These are phyloP conservation scores for Gracilaria gracilis DNA, from an alignment of 23 red algal species.

Conservation along the genomic window DNA sequence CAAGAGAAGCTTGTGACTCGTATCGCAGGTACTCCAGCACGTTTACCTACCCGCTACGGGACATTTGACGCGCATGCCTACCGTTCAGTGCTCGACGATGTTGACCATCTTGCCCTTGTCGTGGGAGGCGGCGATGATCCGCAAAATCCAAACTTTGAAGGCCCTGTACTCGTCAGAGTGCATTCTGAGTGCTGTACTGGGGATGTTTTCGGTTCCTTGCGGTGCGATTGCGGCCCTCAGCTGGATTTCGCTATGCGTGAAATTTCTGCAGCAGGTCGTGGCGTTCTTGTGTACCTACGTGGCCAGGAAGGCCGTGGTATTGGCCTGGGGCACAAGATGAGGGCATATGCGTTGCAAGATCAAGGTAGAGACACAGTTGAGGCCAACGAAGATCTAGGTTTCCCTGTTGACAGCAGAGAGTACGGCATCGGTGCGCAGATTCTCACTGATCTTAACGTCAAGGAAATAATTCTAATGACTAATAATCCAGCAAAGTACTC, in stretches of 20 bases:
- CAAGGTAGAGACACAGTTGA: constrained; percentile 93
- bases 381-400: constrained; percentile 95
- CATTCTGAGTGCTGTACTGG: constrained; percentile 99
- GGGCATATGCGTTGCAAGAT: constrained; percentile 96
- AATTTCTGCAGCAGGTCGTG: constrained; percentile 80
- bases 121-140: constrained; percentile 63
- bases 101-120: constrained; percentile 96
- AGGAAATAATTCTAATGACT: constrained; percentile 93
- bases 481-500: constrained; percentile 99
- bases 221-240: constrained; percentile 97
- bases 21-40: constrained; percentile 67
- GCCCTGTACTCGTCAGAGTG: constrained; percentile 93
- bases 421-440: constrained; percentile 99
- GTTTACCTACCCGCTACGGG: constrained; percentile 91
- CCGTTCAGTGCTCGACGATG: constrained; percentile 81
- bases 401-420: constrained; percentile 95
- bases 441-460: constrained; percentile 90
- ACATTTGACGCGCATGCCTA: constrained; percentile 86
- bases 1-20: constrained; percentile 88
- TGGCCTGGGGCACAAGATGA: constrained; percentile 96
- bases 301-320: constrained; percentile 99
- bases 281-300: constrained; percentile 93
- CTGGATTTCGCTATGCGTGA: constrained; percentile 89
- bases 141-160: constrained; percentile 51
- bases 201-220: constrained; percentile 95